A percentile compares a stretch with the other conserved stretches of the same genome.
These are phyloP conservation scores for Hyaloscypha bicolor DNA, from an alignment of 495 filamentous ascomycete species.

Conservation along the genomic window DNA sequence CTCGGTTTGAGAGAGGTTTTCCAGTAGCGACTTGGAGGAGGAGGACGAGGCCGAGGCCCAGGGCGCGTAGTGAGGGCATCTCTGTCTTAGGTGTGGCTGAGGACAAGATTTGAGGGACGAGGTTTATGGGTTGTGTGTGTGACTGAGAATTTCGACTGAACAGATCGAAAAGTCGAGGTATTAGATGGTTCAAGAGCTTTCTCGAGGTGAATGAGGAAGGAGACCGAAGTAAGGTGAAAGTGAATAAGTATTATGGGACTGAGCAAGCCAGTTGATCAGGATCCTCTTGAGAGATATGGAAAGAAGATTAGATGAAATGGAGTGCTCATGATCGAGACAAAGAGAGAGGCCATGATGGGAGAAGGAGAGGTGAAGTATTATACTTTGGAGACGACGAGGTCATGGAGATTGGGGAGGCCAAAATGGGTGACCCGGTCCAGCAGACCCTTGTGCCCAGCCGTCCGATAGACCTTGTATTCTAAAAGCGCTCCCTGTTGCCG, in stretches of 20 bases:
- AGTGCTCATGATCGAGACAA: neutral
- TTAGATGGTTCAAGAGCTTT: neutral
- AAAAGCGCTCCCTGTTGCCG: neutral
- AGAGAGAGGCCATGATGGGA: neutral
- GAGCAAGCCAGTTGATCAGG: neutral
- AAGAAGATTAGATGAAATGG: neutral
- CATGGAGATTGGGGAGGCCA: neutral
- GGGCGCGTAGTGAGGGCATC: slow-evolving; percentile 24
- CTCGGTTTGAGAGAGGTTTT: neutral
- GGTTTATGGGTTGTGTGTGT: neutral
- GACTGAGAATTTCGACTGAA: neutral
- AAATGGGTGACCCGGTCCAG: neutral
- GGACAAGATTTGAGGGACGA: slow-evolving; percentile 1
- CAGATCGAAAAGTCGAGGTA: neutral
- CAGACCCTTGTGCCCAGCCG: neutral
- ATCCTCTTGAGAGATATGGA: neutral
- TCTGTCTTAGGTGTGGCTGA: neutral
- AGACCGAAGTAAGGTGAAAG: neutral
- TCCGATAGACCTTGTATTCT: neutral
- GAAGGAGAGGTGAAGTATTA: neutral
- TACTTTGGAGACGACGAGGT: slow-evolving; percentile 1
- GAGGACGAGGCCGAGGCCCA: slow-evolving; percentile 21
- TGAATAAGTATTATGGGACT: neutral
- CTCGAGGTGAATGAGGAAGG: neutral
- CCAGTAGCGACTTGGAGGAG: slow-evolving; percentile 17